Percentiles rank a stretch among this genome's conserved stretches.
Evolutionary conservation across 495 filamentous ascomycete species (phyloP).

Genomic region (Aspergillus campestris): DNA sequence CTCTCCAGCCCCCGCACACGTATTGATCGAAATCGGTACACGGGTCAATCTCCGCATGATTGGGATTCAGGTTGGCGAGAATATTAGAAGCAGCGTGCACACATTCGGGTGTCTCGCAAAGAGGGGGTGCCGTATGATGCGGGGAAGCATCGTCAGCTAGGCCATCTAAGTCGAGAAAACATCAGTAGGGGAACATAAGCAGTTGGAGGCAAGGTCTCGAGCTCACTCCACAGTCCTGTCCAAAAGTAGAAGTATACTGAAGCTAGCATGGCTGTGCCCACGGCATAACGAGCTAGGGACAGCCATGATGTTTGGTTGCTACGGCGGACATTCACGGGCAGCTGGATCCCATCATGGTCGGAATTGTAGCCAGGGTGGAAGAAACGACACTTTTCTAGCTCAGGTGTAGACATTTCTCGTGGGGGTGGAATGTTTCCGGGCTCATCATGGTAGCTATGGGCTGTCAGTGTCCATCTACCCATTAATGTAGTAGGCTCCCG

Average conservation of each 20-base stretch:
- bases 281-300: too few relatives aligned
- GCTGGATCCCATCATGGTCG: too few relatives aligned
- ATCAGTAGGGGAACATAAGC: background rate
- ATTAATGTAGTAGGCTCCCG: too few relatives aligned
- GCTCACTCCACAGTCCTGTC: too few relatives aligned
- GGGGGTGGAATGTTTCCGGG: conserved; percentile 4
- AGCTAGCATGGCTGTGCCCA: too few relatives aligned
- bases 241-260: too few relatives aligned
- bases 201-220: too few relatives aligned
- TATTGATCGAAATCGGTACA: conserved; percentile 62
- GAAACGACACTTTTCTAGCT: background rate
- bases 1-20: conserved; percentile 60
- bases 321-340: too few relatives aligned
- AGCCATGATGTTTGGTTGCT: too few relatives aligned
- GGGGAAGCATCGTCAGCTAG: conserved; percentile 5
- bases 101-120: conserved; percentile 55
- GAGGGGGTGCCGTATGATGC: conserved; percentile 11
- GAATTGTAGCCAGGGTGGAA: too few relatives aligned
- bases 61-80: conserved; percentile 58
- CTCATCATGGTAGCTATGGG: conserved; percentile 3
- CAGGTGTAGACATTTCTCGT: background rate
- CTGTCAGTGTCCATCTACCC: too few relatives aligned
- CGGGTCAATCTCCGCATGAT: conserved; percentile 54
- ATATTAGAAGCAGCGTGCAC: conserved; percentile 61
- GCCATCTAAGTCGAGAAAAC: background rate